Percentiles rank a stretch among this genome's conserved stretches.
Evolutionary conservation across 2,329 filamentous ascomycete species (phyloP).

Genomic region (Leptographium wingfieldii): DNA sequence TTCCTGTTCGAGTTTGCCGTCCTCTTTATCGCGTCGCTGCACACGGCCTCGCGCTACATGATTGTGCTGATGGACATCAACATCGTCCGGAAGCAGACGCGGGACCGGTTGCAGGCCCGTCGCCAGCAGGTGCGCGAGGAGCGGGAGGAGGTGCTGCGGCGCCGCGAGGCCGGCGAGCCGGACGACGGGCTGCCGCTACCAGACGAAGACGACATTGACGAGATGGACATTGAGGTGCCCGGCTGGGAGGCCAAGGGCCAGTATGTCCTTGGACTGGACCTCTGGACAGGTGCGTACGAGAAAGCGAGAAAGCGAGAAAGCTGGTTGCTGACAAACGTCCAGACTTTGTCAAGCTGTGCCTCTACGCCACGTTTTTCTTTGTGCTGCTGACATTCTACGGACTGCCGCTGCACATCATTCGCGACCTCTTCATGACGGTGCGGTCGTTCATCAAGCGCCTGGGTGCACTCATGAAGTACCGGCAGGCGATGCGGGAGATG

Average conservation of each 20-base stretch:
- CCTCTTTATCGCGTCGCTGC: slow-evolving; percentile 64
- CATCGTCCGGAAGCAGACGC: slow-evolving; percentile 63
- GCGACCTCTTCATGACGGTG: slow-evolving; percentile 88
- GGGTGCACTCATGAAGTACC: slow-evolving; percentile 78
- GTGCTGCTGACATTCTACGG: slow-evolving; percentile 92
- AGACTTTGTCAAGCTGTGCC: slow-evolving; percentile 84
- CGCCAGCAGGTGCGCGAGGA: slow-evolving; percentile 53
- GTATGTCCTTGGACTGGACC: slow-evolving; percentile 79
- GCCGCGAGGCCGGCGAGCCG: slow-evolving; percentile 26
- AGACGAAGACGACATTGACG: slow-evolving; percentile 61
- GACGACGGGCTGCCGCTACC: slow-evolving; percentile 24
- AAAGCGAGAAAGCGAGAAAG: too few species aligned
- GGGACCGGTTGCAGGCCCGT: slow-evolving; percentile 52
- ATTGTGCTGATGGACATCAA: slow-evolving; percentile 67
- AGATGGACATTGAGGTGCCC: slow-evolving; percentile 87
- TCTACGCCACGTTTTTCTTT: slow-evolving; percentile 85
- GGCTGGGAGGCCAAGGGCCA: slow-evolving; percentile 96
- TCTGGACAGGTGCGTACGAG: slow-evolving; percentile 53
- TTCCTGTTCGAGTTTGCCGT: slow-evolving; percentile 97
- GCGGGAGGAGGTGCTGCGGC: slow-evolving; percentile 37
- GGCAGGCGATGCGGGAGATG: slow-evolving; percentile 88
- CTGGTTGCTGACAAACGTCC: background rate
- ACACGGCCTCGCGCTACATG: slow-evolving; percentile 66
- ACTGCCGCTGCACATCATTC: slow-evolving; percentile 89
- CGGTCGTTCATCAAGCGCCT: slow-evolving; percentile 84